Conservation (phyloP, 1,139 yeast species). For the Zygosaccharomyces sapae region DNA sequence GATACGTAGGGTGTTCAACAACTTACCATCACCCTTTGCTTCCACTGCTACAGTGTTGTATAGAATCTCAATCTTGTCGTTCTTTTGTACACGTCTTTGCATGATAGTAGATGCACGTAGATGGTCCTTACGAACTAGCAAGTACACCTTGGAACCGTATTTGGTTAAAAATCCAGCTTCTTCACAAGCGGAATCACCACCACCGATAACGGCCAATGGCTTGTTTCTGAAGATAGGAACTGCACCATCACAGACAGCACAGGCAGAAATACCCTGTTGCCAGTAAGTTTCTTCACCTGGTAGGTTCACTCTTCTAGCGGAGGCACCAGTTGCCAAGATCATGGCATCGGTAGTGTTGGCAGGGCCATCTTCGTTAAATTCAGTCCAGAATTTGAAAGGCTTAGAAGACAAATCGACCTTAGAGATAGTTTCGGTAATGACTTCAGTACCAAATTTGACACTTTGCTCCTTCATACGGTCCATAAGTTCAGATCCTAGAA, state of each 20-base stretch:
- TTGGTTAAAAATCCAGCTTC: conserved; percentile 95
- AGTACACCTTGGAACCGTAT: conserved; percentile 90
- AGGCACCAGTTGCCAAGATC: conserved; percentile 94
- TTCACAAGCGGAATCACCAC: conserved; percentile 99
- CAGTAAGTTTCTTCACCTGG: conserved; percentile 98
- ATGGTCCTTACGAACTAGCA: conserved; percentile 89
- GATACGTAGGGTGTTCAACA: conserved; percentile 55
- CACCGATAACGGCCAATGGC: conserved; percentile 96
- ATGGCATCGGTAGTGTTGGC: conserved; percentile 92
- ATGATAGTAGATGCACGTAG: conserved; percentile 92
- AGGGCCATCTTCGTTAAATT: conserved; percentile 81
- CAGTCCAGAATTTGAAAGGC: conserved; percentile 97
- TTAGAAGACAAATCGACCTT: conserved; percentile 79
- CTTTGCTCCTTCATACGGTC: conserved; percentile 91
- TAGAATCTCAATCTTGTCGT: conserved; percentile 85
- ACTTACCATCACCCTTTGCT: conserved; percentile 90
- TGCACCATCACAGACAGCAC: conserved; percentile 99
- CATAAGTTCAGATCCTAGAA: conserved; percentile 83
- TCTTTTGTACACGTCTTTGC: conserved; percentile 83
- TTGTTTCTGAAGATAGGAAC: conserved; percentile 97
- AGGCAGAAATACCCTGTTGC: conserved; percentile 98
- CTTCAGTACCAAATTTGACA: conserved; percentile 80
- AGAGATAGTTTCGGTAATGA: conserved; percentile 89
- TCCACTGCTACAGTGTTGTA: conserved; percentile 82
- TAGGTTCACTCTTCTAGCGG: conserved; percentile 86